phyloP scores from a whole-genome alignment of 257 asterid genomes.

The Phtheirospermum japonicum region DNA sequence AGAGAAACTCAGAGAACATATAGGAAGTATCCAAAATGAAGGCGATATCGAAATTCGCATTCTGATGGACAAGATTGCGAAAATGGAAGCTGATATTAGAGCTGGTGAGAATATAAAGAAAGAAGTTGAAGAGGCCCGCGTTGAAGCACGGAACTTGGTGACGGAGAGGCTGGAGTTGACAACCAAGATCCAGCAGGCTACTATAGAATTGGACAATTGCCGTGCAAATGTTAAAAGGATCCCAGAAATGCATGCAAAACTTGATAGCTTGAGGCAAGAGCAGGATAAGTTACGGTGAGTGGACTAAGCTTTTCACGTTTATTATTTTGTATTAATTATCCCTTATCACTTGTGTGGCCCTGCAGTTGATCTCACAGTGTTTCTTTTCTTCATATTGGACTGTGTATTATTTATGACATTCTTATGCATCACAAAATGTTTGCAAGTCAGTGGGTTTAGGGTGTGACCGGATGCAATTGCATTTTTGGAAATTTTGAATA shows the following conservation, averaged over 20 bases:
- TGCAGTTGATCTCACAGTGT: background rate
- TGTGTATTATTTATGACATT: background rate
- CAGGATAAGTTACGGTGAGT: conserved; percentile 73
- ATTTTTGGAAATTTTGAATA: too few species aligned
- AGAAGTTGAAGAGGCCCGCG: conserved; percentile 54
- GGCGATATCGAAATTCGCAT: conserved; percentile 72
- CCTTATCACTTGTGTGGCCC: conserved; percentile 7
- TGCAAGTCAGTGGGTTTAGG: conserved; percentile 6
- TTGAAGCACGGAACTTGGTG: conserved; percentile 58
- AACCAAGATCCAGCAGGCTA: conserved; percentile 48
- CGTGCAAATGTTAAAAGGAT: conserved; percentile 47
- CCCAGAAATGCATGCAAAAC: conserved; percentile 59
- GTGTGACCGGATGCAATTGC: background rate
- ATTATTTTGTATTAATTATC: conserved; percentile 13
- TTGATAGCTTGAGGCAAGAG: conserved; percentile 62
- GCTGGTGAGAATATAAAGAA: conserved; percentile 45
- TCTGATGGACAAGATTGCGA: conserved; percentile 63
- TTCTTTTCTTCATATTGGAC: conserved; percentile 17
- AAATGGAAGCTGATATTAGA: conserved; percentile 57
- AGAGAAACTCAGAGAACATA: conserved; percentile 58
- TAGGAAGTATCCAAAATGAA: conserved; percentile 59
- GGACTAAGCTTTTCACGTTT: conserved; percentile 9
- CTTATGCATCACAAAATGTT: background rate
- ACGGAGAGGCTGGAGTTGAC: conserved; percentile 51
- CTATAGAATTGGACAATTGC: conserved; percentile 52